phyloP scores from a whole-genome alignment of 495 filamentous ascomycete species.

The Glarea lozoyensis region DNA sequence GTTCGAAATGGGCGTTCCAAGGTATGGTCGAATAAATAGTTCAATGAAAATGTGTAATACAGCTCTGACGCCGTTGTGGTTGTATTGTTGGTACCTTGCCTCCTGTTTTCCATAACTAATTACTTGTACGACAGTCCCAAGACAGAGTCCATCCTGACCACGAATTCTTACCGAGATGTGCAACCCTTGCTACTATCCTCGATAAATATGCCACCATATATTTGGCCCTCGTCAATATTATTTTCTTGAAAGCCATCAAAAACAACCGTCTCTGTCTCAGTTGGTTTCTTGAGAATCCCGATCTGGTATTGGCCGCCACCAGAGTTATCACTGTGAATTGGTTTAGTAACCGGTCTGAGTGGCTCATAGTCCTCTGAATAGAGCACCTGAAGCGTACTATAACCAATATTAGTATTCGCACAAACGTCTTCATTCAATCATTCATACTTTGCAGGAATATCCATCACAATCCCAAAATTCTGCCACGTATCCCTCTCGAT shows the following conservation, averaged over 20 bases:
- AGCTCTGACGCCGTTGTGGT: too few relatives aligned
- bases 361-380: conserved; percentile 40
- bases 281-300: conserved; percentile 49
- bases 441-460: conserved; percentile 41
- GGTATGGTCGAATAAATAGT: too few relatives aligned
- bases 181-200: conserved; percentile 39
- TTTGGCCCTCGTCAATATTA: conserved; percentile 40
- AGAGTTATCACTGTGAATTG: conserved; percentile 40
- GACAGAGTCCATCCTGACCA: too few relatives aligned
- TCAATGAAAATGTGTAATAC: too few relatives aligned
- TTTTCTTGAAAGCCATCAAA: conserved; percentile 43
- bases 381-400: conserved; percentile 43
- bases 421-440: neutral
- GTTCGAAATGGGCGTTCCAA: too few relatives aligned
- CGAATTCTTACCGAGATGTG: neutral
- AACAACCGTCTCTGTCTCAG: conserved; percentile 41
- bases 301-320: conserved; percentile 49
- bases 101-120: too few relatives aligned
- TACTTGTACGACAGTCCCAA: too few relatives aligned
- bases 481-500: conserved; percentile 39
- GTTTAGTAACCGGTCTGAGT: conserved; percentile 35
- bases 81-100: too few relatives aligned
- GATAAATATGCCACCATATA: conserved; percentile 47
- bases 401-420: neutral
- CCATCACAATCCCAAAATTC: conserved; percentile 48